A percentile compares a stretch with the other conserved stretches of the same genome.
Evolutionary conservation across 345 rosid species (phyloP).

Genomic region (Balakata baccata): DNA sequence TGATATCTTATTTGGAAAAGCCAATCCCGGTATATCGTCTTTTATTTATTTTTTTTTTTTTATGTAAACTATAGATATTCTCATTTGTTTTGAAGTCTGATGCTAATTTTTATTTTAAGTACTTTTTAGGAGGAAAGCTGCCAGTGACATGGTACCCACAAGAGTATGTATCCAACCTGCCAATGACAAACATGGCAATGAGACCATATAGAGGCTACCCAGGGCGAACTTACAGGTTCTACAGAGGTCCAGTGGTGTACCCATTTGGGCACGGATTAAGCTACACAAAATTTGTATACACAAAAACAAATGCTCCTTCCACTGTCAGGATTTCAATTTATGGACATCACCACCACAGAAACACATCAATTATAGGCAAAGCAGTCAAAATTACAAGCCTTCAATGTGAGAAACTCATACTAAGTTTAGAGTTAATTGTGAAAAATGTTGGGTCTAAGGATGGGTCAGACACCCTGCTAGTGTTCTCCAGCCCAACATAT

Average conservation of each 20-base stretch:
- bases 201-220: slow-evolving; percentile 20
- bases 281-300: slow-evolving; percentile 61
- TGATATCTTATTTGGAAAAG: slow-evolving; percentile 22
- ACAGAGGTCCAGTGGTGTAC: slow-evolving; percentile 72
- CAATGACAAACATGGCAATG: slow-evolving; percentile 32
- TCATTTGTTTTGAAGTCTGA: too few species aligned
- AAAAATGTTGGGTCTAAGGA: slow-evolving; percentile 58
- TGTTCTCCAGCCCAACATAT: slow-evolving; percentile 58
- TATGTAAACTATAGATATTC: too few species aligned
- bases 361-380: slow-evolving; percentile 37
- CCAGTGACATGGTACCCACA: slow-evolving; percentile 36
- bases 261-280: slow-evolving; percentile 83
- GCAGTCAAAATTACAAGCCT: slow-evolving; percentile 62
- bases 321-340: slow-evolving; percentile 37
- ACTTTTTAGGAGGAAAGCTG: slow-evolving; percentile 24
- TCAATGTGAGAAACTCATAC: slow-evolving; percentile 44
- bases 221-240: slow-evolving; percentile 47
- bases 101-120: background rate
- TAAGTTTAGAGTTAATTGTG: slow-evolving; percentile 59
- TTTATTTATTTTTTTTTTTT: too few species aligned
- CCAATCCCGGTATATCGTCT: slow-evolving; percentile 22
- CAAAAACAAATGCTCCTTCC: slow-evolving; percentile 50
- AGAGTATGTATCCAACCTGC: slow-evolving; percentile 22
- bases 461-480: slow-evolving; percentile 60
- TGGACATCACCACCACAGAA: slow-evolving; percentile 33